Conservation (phyloP, 2,329 filamentous ascomycete species). For the Whalleya microplaca region DNA sequence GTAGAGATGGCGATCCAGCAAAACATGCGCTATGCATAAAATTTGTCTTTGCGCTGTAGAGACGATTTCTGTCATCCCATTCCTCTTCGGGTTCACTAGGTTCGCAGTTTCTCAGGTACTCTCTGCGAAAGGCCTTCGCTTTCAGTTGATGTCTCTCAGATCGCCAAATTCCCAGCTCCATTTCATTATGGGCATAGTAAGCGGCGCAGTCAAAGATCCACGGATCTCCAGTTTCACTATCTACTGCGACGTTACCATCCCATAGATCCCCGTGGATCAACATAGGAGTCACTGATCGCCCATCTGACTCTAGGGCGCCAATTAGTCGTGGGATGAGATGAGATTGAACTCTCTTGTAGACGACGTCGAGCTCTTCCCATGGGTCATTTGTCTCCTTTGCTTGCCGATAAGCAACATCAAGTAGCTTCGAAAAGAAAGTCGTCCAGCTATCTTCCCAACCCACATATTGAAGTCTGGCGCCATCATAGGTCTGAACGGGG, state of each 20-base stretch:
- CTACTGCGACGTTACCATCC: conserved; percentile 26
- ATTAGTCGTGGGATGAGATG: conserved; percentile 22
- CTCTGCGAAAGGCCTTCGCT: conserved; percentile 18
- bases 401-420: no score
- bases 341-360: no score
- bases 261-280: conserved; percentile 30
- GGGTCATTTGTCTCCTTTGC: no score
- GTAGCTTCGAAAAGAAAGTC: conserved; percentile 33
- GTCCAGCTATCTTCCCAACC: conserved; percentile 45
- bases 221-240: conserved; percentile 19
- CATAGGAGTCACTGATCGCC: conserved; percentile 18
- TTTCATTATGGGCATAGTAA: conserved; percentile 31
- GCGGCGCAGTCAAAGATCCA: conserved; percentile 24
- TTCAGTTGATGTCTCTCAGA: conserved; percentile 22
- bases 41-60: conserved; percentile 17
- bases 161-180: conserved; percentile 26
- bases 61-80: conserved; percentile 29
- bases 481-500: conserved; percentile 38
- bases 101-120: conserved; percentile 26
- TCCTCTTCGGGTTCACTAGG: conserved; percentile 30
- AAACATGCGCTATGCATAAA: no score
- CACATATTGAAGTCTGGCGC: conserved; percentile 35
- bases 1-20: no score
- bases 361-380: no score
- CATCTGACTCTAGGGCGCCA: conserved; percentile 13